These are phyloP conservation scores for Xylona heveae DNA, from an alignment of 495 filamentous ascomycete species.

Conservation along the genomic window DNA sequence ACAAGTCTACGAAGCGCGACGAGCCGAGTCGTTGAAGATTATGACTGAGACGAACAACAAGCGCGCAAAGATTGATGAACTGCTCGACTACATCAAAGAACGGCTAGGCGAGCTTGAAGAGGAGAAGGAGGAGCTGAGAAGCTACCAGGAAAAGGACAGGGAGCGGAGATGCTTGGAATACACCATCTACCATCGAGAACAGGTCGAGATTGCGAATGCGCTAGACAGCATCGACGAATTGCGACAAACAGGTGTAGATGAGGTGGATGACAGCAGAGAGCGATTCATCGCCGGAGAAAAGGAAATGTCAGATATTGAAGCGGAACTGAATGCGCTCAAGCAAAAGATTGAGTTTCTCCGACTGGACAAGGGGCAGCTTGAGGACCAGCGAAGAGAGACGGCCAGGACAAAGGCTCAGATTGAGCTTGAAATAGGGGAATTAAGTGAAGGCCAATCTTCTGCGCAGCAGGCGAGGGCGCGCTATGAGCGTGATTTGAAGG, in stretches of 20 bases:
- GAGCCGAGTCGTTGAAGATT: slow-evolving; percentile 81
- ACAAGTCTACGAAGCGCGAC: slow-evolving; percentile 82
- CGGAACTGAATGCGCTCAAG: slow-evolving; percentile 53
- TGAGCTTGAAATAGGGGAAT: slow-evolving; percentile 62
- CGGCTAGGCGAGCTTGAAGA: slow-evolving; percentile 79
- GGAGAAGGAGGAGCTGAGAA: slow-evolving; percentile 86
- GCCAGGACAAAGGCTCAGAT: slow-evolving; percentile 59
- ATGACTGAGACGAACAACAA: slow-evolving; percentile 95
- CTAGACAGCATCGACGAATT: slow-evolving; percentile 69
- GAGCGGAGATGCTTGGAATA: slow-evolving; percentile 87
- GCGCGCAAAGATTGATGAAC: slow-evolving; percentile 80
- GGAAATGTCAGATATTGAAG: slow-evolving; percentile 54
- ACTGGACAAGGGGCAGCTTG: slow-evolving; percentile 72
- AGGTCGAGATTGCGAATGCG: slow-evolving; percentile 50
- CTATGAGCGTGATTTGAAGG: slow-evolving; percentile 50
- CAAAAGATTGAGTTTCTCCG: slow-evolving; percentile 69
- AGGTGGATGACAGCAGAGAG: slow-evolving; percentile 60
- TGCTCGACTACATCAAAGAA: slow-evolving; percentile 76
- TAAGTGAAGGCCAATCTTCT: slow-evolving; percentile 61
- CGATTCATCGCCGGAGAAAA: slow-evolving; percentile 61
- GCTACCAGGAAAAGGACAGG: slow-evolving; percentile 84
- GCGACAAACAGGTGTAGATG: slow-evolving; percentile 58
- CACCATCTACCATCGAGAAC: slow-evolving; percentile 77
- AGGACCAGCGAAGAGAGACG: slow-evolving; percentile 69
- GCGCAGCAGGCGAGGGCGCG: slow-evolving; percentile 44